Conservation (phyloP, 2,329 filamentous ascomycete genomes). For the Colletotrichum musae region DNA sequence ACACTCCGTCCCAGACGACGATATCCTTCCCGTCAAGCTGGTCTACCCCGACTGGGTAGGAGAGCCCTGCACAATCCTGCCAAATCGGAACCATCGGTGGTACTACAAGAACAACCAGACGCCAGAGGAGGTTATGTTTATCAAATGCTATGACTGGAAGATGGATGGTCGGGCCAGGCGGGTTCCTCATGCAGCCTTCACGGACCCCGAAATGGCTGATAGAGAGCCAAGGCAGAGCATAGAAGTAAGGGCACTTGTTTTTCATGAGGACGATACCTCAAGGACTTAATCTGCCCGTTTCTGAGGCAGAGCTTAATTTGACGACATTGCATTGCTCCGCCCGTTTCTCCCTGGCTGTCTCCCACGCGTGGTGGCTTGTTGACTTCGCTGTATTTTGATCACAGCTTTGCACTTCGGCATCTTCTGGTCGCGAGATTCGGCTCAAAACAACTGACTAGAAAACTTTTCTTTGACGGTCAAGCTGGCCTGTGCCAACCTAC, state of each 20-base stretch:
- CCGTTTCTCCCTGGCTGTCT: too few species aligned
- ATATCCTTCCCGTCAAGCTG: slow-evolving; percentile 55
- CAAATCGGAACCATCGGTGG: slow-evolving; percentile 59
- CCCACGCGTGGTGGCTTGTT: too few species aligned
- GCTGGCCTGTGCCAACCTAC: too few species aligned
- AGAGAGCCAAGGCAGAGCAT: slow-evolving; percentile 15
- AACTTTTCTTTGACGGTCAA: too few species aligned
- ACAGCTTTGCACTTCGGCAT: too few species aligned
- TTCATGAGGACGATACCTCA: slow-evolving; percentile 2
- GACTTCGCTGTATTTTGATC: too few species aligned
- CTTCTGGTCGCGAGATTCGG: too few species aligned
- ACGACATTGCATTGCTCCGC: too few species aligned
- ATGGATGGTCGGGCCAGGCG: slow-evolving; percentile 13
- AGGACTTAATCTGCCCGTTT: background rate
- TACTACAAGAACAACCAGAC: slow-evolving; percentile 66
- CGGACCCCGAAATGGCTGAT: slow-evolving; percentile 10
- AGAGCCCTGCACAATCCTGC: slow-evolving; percentile 55
- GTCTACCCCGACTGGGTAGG: slow-evolving; percentile 50
- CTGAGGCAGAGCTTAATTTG: too few species aligned
- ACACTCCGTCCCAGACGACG: slow-evolving; percentile 52
- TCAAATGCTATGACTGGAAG: slow-evolving; percentile 73
- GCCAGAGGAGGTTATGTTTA: slow-evolving; percentile 69
- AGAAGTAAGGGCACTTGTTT: slow-evolving; percentile 17
- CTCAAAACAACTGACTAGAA: too few species aligned
- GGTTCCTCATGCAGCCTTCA: slow-evolving; percentile 23